Base-by-base conservation (phyloP, 805 yeast genomes). In the Hanseniaspora meyeri region DNA sequence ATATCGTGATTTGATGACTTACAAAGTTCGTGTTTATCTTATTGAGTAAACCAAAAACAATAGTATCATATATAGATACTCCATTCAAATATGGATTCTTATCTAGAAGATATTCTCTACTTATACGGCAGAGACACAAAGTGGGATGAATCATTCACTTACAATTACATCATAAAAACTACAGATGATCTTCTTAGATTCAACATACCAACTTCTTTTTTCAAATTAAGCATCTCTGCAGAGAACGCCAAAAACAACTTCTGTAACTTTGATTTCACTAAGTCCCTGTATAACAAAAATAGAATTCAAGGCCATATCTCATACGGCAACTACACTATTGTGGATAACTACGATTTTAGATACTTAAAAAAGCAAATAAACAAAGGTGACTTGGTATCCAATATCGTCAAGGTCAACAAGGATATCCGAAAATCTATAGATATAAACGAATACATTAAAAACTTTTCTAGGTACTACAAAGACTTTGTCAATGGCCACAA, bases 151-250 rank as follows among this genome's bases (percentile, higher is more conserved):
- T 31, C 46, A 8, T 45, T 50, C 10, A 52, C 54, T 1, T 57
- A 57, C 31, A 45, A 36, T n/a, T 52, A 53, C 29, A 51, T 51
- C 10, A 43, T 51, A 10, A 58, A 49, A n/a, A 45, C 51, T 3
- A 43, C 55, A n/a, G 51, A 52, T 37, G 47, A 43, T 14, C 38
- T 58, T 7, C 19, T 57, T 51, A 66, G 67, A 43, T 57, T 57
- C 40, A 51, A 39, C 31, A 39, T 42, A 4, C 51, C 53, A 11
- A 27, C 55, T 7, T 34, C 49, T 11, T 49, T 46, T 8, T 51
- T 57, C 37, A 51, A 51, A 8, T 16, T 57, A 31, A 47, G 52
- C 16, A 8, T 51, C 1, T 57, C 59, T 7, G 36, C 56, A 12
- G 49, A 51, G 42, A 57, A 50, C 11, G 32, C 38, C 5, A 12